These are phyloP conservation scores for Helotiales sp. DNA, from an alignment of 2,329 filamentous ascomycete species.

Conservation along the genomic window DNA sequence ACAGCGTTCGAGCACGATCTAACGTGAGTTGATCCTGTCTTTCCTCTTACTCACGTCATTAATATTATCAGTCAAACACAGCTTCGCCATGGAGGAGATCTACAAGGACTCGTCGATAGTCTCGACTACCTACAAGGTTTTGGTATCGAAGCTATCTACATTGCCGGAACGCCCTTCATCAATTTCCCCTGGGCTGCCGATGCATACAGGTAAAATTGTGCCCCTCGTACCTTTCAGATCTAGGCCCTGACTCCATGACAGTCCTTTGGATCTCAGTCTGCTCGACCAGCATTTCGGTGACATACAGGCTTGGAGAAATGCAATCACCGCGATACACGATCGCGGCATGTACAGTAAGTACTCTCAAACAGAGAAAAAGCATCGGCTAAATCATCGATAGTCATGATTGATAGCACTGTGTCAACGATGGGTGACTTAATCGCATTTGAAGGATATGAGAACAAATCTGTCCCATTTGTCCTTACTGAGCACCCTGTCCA, in stretches of 20 bases:
- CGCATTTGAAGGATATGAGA: not conserved
- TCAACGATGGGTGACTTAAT: not conserved
- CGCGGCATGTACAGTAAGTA: not conserved
- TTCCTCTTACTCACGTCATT: not conserved
- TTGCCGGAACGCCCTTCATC: not conserved
- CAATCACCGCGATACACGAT: not conserved
- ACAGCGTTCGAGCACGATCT: not conserved
- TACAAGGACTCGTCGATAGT: not conserved
- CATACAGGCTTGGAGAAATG: not conserved
- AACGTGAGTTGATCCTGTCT: not conserved
- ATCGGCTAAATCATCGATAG: not conserved
- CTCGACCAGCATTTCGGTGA: not conserved
- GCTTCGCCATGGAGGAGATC: not conserved
- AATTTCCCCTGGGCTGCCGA: not conserved
- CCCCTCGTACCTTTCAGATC: no score
- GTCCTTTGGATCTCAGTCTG: not conserved
- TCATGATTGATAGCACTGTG: not conserved
- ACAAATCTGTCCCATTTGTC: not conserved
- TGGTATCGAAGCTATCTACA: not conserved
- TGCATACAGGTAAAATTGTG: no score
- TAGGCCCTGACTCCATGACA: no score
- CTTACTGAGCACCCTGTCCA: not conserved
- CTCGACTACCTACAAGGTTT: not conserved
- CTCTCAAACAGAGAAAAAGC: not conserved
- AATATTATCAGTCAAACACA: not conserved